These are phyloP conservation scores for Talaromyces sp. DNA, from an alignment of 2,329 filamentous ascomycete species.

Conservation along the genomic window DNA sequence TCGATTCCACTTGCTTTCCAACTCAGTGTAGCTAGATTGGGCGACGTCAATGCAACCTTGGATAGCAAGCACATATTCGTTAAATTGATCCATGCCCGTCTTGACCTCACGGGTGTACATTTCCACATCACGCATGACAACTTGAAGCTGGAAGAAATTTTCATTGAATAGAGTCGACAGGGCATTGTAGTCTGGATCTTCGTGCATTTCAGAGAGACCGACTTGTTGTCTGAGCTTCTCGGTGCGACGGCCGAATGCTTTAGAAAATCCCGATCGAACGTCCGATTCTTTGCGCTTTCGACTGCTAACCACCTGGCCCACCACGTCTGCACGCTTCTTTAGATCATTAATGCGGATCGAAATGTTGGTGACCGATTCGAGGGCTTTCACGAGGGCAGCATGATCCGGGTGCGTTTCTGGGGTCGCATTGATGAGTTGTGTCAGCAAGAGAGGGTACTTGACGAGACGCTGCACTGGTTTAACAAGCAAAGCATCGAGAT, in stretches of 20 bases:
- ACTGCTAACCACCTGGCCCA: slow-evolving; percentile 78
- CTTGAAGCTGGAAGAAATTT: slow-evolving; percentile 85
- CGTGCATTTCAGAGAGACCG: slow-evolving; percentile 58
- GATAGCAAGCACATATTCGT: slow-evolving; percentile 73
- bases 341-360: slow-evolving; percentile 77
- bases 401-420: slow-evolving; percentile 79
- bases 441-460: slow-evolving; percentile 85
- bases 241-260: slow-evolving; percentile 82
- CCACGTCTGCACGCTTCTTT: slow-evolving; percentile 89
- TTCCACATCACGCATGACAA: slow-evolving; percentile 90
- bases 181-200: slow-evolving; percentile 76
- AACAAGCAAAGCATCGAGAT: slow-evolving; percentile 89
- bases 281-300: slow-evolving; percentile 85
- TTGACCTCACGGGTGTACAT: slow-evolving; percentile 79
- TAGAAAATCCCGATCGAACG: slow-evolving; percentile 74
- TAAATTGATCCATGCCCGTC: slow-evolving; percentile 73
- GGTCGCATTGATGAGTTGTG: slow-evolving; percentile 72
- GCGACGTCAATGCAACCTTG: slow-evolving; percentile 69
- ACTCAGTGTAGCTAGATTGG: slow-evolving; percentile 69
- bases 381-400: slow-evolving; percentile 61
- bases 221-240: slow-evolving; percentile 75
- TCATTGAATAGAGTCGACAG: slow-evolving; percentile 83
- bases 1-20: slow-evolving; percentile 90
- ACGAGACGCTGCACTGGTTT: slow-evolving; percentile 93
- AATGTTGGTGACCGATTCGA: slow-evolving; percentile 60